Evolutionary conservation across 257 asterid species (phyloP), one percentile per base, ranked within the genome.

Genomic region (Hygrophila difformis): DNA sequence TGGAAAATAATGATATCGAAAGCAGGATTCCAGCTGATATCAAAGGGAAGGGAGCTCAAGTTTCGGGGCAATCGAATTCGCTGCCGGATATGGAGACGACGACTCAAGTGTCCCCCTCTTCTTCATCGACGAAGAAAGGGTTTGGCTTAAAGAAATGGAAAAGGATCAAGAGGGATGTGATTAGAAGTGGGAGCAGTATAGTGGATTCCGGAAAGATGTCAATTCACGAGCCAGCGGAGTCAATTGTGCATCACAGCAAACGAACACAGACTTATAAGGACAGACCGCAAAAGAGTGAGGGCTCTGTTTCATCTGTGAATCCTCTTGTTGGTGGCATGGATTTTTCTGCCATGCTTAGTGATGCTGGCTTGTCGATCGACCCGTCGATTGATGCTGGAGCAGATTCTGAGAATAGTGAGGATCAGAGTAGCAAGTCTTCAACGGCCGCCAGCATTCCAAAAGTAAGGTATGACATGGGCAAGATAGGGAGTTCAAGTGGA

Each of bases 111-210:
- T 55, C 71, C 17, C 59, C 70, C 0, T 61, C 75, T 3, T 64
- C 74, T 21, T 20, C 57, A 20, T 6, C 14, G 6, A 53, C 47
- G 1, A 70, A 33, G 24, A 86, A 75, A 45, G 88, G 93, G 51
- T 24, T 50, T 37, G 94, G 92, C 14, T 69, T 82, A 74, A 86
- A 43, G 75, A 86, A 76, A 61, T 79, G 96, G 96, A 76, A 68
- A 59, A 79, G 86, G 79, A 70, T 86, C 51, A 79, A 31, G 56
- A 65, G 94, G 65, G 92, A 64, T 20, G 59, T 29, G 8, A 46
- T 46, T 39, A 61, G 46, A 19, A 77, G 51, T 20, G 70, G 67
- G 51, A 68, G 55, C 28, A 57, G 61, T 39, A 64, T 55, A 37
- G 57, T 37, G 20, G 78, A 64, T 52, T 15, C 49, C 51, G 56